Evolutionary conservation across 2,329 filamentous ascomycete species (phyloP), one percentile per base, ranked within the genome.

Genomic region (Fusarium sp.): DNA sequence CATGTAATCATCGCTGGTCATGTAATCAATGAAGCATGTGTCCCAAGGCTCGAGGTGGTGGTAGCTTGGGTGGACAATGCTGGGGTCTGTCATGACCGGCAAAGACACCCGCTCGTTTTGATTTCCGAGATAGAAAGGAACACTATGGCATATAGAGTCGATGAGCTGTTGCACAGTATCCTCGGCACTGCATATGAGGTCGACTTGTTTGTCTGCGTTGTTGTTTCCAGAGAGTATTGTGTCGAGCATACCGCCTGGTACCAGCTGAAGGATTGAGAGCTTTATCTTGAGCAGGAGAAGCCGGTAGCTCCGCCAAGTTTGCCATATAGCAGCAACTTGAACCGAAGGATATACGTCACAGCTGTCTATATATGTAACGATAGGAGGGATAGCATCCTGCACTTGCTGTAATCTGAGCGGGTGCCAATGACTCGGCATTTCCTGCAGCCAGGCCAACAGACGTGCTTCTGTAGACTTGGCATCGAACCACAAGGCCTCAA

Each of bases 81-180:
- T 36, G 5, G 37, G 16, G 28, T 66, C 55, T 5, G 43, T 36
- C 8, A 63, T 34, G 23, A 50, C 43, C 12, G 48, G 9, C 12
- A 63, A n/a, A 3, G 59, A 50, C 7, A 60, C 40, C 15, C 63
- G 39, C 13, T 15, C 30, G 11, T 9, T 48, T n/a, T 30, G 34
- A 37, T 63, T 66, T n/a, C 63, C 63, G 11, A 66, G 59, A 31
- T 66, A 56, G 30, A 59, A 66, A 6, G 63, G 59, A 16, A 66
- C 43, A 16, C 59, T 59, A 3, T 62, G 15, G 48, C 63, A 62
- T 34, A 66, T 41, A 8, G 48, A 28, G 28, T 66, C 63, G 8
- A 66, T 23, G 16, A 62, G 36, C 12, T 55, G 43, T 23, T 46
- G 63, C 3, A 63, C 53, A 13, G 16, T 28, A 3, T 54, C 39